Conservation (phyloP, 1,284 basidiomycete genomes). For the Ganoderma lucidum region DNA sequence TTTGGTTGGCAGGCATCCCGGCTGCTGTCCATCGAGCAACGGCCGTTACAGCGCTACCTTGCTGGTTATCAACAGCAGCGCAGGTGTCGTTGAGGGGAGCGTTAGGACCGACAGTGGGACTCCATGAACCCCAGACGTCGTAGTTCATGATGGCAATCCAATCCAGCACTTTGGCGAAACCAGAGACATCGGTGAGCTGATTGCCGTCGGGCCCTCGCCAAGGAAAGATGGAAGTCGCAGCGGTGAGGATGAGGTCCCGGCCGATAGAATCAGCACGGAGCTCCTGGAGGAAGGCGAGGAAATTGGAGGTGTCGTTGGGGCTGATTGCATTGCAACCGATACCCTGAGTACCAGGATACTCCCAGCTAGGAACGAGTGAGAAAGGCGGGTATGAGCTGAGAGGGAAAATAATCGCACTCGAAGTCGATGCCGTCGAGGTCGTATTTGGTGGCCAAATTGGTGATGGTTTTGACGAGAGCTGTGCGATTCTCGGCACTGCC, state of each 20-base stretch:
- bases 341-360: slow-evolving; percentile 79
- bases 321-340: slow-evolving; percentile 78
- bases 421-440: slow-evolving; percentile 83
- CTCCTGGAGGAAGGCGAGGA: slow-evolving; percentile 78
- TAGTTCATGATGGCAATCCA: slow-evolving; percentile 92
- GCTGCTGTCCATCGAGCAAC: slow-evolving; percentile 75
- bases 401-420: slow-evolving; percentile 57
- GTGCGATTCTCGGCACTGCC: slow-evolving; percentile 64
- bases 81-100: slow-evolving; percentile 83
- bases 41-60: slow-evolving; percentile 77
- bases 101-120: slow-evolving; percentile 70
- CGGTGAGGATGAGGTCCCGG: slow-evolving; percentile 70
- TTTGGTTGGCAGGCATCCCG: slow-evolving; percentile 79
- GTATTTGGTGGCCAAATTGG: slow-evolving; percentile 64
- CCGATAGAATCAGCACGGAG: slow-evolving; percentile 66
- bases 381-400: background rate
- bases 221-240: slow-evolving; percentile 71
- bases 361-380: slow-evolving; percentile 71
- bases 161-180: slow-evolving; percentile 77
- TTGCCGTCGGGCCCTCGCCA: slow-evolving; percentile 64
- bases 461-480: slow-evolving; percentile 73
- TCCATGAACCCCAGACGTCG: slow-evolving; percentile 61
- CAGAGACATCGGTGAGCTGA: slow-evolving; percentile 68
- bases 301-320: slow-evolving; percentile 72
- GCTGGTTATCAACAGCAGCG: slow-evolving; percentile 63